phyloP scores from a whole-genome alignment of 805 yeast species.

The Wickerhamomyces rabaulensis region DNA sequence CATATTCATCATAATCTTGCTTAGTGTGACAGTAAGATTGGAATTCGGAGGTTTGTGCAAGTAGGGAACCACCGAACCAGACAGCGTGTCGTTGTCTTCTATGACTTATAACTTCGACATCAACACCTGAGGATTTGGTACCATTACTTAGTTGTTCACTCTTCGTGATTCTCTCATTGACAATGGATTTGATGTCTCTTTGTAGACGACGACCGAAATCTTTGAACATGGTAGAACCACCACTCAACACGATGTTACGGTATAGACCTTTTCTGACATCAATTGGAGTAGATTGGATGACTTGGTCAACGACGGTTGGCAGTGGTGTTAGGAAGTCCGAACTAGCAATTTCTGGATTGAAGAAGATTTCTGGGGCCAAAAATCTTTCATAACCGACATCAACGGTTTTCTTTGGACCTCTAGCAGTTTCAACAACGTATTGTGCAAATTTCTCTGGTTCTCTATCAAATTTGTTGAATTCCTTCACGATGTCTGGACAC shows the following conservation, averaged over 20 bases:
- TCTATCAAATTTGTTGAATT: slow-evolving; percentile 89
- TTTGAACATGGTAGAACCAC: slow-evolving; percentile 98
- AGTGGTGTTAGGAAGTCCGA: slow-evolving; percentile 93
- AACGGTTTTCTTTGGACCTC: slow-evolving; percentile 55
- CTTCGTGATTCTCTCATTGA: slow-evolving; percentile 78
- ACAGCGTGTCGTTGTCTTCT: slow-evolving; percentile 98
- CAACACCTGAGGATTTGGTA: slow-evolving; percentile 84
- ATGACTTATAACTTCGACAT: slow-evolving; percentile 94
- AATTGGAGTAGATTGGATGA: slow-evolving; percentile 91
- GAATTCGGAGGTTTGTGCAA: slow-evolving; percentile 97
- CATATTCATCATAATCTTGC: slow-evolving; percentile 95
- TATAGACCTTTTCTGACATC: slow-evolving; percentile 97
- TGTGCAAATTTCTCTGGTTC: slow-evolving; percentile 93
- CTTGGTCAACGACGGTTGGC: slow-evolving; percentile 93
- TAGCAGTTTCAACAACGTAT: slow-evolving; percentile 74
- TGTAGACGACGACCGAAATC: slow-evolving; percentile 97
- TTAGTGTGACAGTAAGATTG: slow-evolving; percentile 95
- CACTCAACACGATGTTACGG: slow-evolving; percentile 91
- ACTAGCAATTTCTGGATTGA: slow-evolving; percentile 95
- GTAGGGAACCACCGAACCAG: slow-evolving; percentile 97
- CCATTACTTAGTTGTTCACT: slow-evolving; percentile 69
- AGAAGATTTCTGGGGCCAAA: slow-evolving; percentile 98
- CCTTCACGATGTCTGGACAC: slow-evolving; percentile 95
- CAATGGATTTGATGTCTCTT: slow-evolving; percentile 84
- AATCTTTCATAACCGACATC: slow-evolving; percentile 98